phyloP scores from a whole-genome alignment of 2,329 filamentous ascomycete species.

The Torrubiella hemipterigena region DNA sequence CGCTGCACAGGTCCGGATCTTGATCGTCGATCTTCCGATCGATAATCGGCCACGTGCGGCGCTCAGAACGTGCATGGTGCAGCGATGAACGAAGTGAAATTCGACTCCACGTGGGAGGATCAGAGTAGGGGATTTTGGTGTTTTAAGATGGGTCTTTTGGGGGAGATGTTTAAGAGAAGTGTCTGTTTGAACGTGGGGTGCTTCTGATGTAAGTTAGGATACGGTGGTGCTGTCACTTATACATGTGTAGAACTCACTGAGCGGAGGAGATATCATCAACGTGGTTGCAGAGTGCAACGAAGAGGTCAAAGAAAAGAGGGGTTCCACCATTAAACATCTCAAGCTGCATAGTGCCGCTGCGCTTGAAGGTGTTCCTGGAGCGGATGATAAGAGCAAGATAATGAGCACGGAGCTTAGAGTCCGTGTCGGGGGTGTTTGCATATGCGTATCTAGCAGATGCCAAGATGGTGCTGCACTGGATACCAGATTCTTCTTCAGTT shows the following conservation, averaged over 20 bases:
- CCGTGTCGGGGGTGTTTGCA: conserved; percentile 74
- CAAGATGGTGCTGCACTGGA: conserved; percentile 75
- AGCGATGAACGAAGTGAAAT: too few relatives aligned
- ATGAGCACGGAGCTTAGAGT: conserved; percentile 83
- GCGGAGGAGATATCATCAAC: conserved; percentile 56
- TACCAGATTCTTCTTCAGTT: conserved; percentile 48
- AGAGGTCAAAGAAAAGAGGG: conserved; percentile 82
- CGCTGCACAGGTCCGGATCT: too few relatives aligned
- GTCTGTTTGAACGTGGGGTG: conserved; percentile 36
- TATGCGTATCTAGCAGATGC: conserved; percentile 84
- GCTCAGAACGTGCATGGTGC: too few relatives aligned
- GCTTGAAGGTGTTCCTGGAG: conserved; percentile 77
- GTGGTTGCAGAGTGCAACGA: conserved; percentile 86
- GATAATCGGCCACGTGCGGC: too few relatives aligned
- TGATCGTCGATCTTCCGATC: too few relatives aligned
- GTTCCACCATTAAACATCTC: conserved; percentile 83
- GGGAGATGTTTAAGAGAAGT: conserved; percentile 14
- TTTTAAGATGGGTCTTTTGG: too few relatives aligned
- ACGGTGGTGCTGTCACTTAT: background rate
- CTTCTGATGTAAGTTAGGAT: conserved; percentile 12
- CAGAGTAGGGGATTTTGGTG: too few relatives aligned
- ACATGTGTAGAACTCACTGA: conserved; percentile 29
- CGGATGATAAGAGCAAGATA: conserved; percentile 89
- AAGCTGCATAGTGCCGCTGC: conserved; percentile 88
- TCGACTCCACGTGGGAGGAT: too few relatives aligned